Conservation (phyloP, 805 yeast genomes). For the Candida silvatica region DNA sequence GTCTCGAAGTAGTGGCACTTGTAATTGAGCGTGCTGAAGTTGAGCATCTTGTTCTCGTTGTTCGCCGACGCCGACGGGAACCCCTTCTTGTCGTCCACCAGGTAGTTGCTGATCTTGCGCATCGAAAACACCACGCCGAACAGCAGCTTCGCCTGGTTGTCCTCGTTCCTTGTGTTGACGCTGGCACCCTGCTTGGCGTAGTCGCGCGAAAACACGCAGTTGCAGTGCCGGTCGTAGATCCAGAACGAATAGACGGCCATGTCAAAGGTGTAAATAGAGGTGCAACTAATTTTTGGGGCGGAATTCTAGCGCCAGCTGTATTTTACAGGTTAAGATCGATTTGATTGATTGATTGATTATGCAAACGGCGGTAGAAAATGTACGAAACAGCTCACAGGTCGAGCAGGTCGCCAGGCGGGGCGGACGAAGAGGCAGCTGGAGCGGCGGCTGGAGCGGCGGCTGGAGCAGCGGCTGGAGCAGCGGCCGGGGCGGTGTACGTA, state of each 20-base stretch:
- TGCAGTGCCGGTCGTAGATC: conserved; percentile 89
- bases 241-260: conserved; percentile 79
- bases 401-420: not conserved
- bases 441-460: conserved; percentile 1
- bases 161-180: conserved; percentile 32
- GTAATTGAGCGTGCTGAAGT: conserved; percentile 67
- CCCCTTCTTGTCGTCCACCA: conserved; percentile 1
- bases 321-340: not conserved
- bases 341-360: not conserved
- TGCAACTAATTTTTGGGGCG: not conserved
- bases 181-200: conserved; percentile 26
- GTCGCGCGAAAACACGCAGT: conserved; percentile 76
- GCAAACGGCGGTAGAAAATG: not conserved
- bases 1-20: conserved; percentile 77
- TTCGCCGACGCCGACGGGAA: conserved; percentile 10
- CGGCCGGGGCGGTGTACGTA: conserved; percentile 2
- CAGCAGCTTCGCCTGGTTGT: conserved; percentile 69
- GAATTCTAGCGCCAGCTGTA: not conserved
- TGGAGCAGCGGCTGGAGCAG: conserved; percentile 5
- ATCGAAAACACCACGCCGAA: conserved; percentile 82
- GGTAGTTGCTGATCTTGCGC: conserved; percentile 52
- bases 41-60: conserved; percentile 18
- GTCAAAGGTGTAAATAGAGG: not conserved
- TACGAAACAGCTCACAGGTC: not conserved
- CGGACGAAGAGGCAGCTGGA: not conserved